phyloP scores from a whole-genome alignment of 164 flowering plant genomes.

The Stephania japonica region DNA sequence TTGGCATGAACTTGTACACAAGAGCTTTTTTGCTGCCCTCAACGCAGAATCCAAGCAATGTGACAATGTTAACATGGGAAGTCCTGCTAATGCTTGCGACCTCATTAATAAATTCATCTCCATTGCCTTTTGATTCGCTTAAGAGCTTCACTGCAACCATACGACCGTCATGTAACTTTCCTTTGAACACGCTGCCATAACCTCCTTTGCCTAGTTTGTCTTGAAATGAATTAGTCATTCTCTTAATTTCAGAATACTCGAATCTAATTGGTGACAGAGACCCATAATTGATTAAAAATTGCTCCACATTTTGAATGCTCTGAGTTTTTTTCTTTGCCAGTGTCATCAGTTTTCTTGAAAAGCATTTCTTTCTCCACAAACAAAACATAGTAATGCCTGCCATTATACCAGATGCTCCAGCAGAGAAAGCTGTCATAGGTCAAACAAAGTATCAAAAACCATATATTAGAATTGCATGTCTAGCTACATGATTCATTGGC shows the following conservation, averaged over 20 bases:
- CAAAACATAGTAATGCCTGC: too few relatives aligned
- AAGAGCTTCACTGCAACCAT: constrained; percentile 36
- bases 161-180: constrained; percentile 23
- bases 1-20: constrained; percentile 32
- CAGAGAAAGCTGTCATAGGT: too few relatives aligned
- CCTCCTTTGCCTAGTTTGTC: constrained; percentile 40
- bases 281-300: not conserved
- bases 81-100: constrained; percentile 29
- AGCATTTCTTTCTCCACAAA: too few relatives aligned
- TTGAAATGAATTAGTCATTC: constrained; percentile 28
- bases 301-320: not conserved
- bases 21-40: constrained; percentile 29
- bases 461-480: too few relatives aligned
- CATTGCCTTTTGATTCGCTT: constrained; percentile 23
- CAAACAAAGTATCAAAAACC: too few relatives aligned
- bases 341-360: not conserved
- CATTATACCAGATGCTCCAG: too few relatives aligned
- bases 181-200: constrained; percentile 41
- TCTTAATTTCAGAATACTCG: constrained; percentile 25
- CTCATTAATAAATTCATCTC: constrained; percentile 28
- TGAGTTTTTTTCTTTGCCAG: not conserved
- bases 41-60: constrained; percentile 26
- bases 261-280: constrained; percentile 20
- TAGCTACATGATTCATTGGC: too few relatives aligned
- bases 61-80: constrained; percentile 31